Evolutionary conservation across 495 filamentous ascomycete species (phyloP), one percentile per base, ranked within the genome.

Genomic region (Chaetomium tenue): DNA sequence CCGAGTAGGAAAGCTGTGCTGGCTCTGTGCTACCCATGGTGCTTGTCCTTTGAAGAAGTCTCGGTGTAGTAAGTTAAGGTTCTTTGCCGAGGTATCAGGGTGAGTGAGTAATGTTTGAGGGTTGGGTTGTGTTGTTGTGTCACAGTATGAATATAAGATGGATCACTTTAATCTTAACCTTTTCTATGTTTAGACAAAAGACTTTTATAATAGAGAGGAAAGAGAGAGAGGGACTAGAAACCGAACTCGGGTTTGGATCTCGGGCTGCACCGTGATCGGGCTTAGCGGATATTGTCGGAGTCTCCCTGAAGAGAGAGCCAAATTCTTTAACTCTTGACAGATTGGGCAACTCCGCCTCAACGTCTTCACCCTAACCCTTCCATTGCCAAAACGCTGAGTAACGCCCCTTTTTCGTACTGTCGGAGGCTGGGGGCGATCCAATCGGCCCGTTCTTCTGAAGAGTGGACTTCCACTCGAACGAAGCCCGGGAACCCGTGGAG

Each of bases 1-100:
- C 84, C 46, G 86, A 83, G 73, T 87, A 92, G 30, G 46, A 44
- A 39, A 58, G 25, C 15, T 39, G 28, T 22, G 40, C 25, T 16
- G 47, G 55, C 5, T 65, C 62, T 5, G 61, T 67, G 59, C 61
- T 72, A 23, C 68, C 71, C 70, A 73, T 71, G 7, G 5, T 52
- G 22, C 8, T 52, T 13, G 12, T 15, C 8, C 13, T 23, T 26
- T 11, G 11, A 33, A 9, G 11, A 33, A 9, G 13, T 52, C 22
- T 53, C 28, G 0, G 26, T 2, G 51, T 30, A 11, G 23, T 5
- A 5, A 52, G 50, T 51, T 26, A 20, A 25, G 44, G 46, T 20
- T 50, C 6, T 30, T 6, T 30, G 46, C 8, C 40, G 40, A 44
- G 15, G 6, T 44, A 18, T 37, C 9, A 37, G 8, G 33, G 5